Base-by-base conservation (phyloP, 2,329 filamentous ascomycete species). In the Aspergillus sp. region DNA sequence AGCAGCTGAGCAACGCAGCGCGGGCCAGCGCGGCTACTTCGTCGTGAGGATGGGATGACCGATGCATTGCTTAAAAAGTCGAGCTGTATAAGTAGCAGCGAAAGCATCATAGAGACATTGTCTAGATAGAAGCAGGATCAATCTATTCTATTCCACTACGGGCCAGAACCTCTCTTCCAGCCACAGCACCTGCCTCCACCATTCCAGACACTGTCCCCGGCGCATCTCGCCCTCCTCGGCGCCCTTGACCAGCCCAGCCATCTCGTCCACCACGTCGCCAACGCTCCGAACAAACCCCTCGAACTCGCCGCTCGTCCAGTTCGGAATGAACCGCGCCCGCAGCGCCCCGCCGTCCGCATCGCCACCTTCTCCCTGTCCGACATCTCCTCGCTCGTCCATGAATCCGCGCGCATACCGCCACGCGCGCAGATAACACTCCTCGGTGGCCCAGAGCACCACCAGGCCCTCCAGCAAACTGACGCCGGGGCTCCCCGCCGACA, bases 401-500 rank as follows among this genome's bases (percentile, higher is more conserved):
- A 36, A 3, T 43, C 48, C 14, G 59, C 61, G n/a, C n/a, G n/a
- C n/a, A 47, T 53, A 58, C 7, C 61, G 64, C 77, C 77, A 80
- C 8, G 75, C 69, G 24, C 71, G 64, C 12, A 78, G 51, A 49
- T 80, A 80, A 38, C 68, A 71, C 29, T 67, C 74, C 58, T 89
- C 82, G 1, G 79, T 85, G n/a, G 75, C 77, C 77, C 80, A 88
- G 15, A 86, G 71, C n/a, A 83, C 69, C 2, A 84, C 71, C 40
- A 84, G 66, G 4, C 78, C 80, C 51, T 86, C 80, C 2, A 86
- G 59, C 48, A 83, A 51, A 1, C 59, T 67, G 2, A 64, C 62
- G 5, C 63, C 65, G 0, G 68, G 59, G 31, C 67, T 66, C 8
- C 72, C 65, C 3, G 68, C 68, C n/a, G 66, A 69, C 35, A 76